phyloP scores from a whole-genome alignment of 2,329 filamentous ascomycete species.

The Trichoderma lentiforme region DNA sequence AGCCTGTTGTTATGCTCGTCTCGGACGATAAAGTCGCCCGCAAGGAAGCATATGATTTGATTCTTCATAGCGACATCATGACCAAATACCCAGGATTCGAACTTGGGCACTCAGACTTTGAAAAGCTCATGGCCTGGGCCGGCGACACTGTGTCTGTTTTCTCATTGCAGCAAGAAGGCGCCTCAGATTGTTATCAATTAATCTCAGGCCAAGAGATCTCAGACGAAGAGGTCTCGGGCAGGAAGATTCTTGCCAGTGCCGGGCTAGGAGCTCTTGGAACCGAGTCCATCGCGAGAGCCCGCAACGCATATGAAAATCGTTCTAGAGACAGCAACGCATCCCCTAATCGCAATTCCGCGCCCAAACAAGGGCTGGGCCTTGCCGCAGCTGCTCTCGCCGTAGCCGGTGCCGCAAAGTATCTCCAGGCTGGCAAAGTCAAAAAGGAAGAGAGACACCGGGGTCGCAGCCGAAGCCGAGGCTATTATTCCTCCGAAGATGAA shows the following conservation, averaged over 20 bases:
- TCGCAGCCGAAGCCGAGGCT: constrained; percentile 48
- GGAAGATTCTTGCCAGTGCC: constrained; percentile 59
- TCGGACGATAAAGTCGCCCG: neutral
- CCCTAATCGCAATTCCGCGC: constrained; percentile 43
- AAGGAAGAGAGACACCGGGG: constrained; percentile 54
- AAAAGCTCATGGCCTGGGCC: neutral
- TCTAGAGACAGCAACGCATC: constrained; percentile 39
- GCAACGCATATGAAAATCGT: constrained; percentile 57
- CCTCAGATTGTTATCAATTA: neutral
- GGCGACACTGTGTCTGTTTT: neutral
- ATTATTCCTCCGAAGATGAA: constrained; percentile 38
- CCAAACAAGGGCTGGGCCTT: constrained; percentile 60
- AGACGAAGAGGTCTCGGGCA: constrained; percentile 33
- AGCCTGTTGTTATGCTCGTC: neutral
- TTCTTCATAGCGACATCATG: neutral
- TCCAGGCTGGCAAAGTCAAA: neutral
- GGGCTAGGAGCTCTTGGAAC: constrained; percentile 61
- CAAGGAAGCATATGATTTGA: neutral
- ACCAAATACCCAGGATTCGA: neutral
- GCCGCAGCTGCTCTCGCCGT: constrained; percentile 62
- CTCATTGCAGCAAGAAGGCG: neutral
- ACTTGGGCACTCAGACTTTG: neutral
- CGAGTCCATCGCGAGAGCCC: constrained; percentile 57
- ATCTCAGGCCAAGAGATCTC: neutral
- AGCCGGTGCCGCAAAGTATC: constrained; percentile 55